Evolutionary conservation across 371 early-diverging fungal species (phyloP).

Genomic region (Mortierella sp.): DNA sequence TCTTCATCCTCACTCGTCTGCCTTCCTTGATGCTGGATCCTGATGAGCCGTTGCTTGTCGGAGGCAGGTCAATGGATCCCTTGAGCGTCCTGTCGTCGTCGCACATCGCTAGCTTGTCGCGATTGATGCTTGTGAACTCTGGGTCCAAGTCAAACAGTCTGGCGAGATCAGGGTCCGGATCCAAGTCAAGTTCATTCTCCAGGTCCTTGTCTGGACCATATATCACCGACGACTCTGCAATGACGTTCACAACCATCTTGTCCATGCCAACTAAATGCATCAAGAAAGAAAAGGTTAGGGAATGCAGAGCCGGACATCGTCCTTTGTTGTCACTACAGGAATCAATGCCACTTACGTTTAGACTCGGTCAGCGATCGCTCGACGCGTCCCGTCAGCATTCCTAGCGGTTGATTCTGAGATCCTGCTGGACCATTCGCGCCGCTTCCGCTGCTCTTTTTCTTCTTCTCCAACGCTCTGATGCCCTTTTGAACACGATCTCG

Average conservation of each 20-base stretch:
- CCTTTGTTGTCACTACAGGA: not conserved
- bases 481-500: slow-evolving; percentile 47
- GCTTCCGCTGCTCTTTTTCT: slow-evolving; percentile 7
- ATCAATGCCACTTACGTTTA: slow-evolving; percentile 29
- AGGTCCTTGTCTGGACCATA: slow-evolving; percentile 40
- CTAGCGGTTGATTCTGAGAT: slow-evolving; percentile 21
- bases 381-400: slow-evolving; percentile 33
- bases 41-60: slow-evolving; percentile 5
- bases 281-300: not conserved
- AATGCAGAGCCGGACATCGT: not conserved
- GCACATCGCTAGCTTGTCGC: not conserved
- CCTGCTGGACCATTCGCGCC: not conserved
- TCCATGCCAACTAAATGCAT: slow-evolving; percentile 41
- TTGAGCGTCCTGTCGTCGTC: slow-evolving; percentile 12
- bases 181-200: slow-evolving; percentile 38
- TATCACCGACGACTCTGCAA: slow-evolving; percentile 35
- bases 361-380: slow-evolving; percentile 43
- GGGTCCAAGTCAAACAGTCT: slow-evolving; percentile 33
- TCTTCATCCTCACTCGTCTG: slow-evolving; percentile 18
- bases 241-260: slow-evolving; percentile 42
- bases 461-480: slow-evolving; percentile 28
- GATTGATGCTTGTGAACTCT: slow-evolving; percentile 20
- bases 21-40: slow-evolving; percentile 5
- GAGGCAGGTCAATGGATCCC: not conserved
- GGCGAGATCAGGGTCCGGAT: slow-evolving; percentile 34